Evolutionary conservation across 768 basidiomycete genomes (phyloP), one percentile per base, ranked within the genome.

Genomic region (Tulasnella calospora): DNA sequence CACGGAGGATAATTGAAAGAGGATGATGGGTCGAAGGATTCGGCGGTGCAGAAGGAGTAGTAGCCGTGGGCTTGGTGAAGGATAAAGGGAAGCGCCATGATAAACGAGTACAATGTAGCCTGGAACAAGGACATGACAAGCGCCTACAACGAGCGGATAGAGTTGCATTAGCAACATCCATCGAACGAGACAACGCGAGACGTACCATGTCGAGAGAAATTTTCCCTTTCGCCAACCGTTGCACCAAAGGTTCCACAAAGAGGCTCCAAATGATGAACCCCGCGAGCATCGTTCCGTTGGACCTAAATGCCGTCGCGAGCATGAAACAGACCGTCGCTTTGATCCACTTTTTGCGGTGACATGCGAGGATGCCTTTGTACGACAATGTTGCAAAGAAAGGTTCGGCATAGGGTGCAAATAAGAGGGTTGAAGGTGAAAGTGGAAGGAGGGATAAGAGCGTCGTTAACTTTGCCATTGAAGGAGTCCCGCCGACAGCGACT

Each of bases 381-480:
- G 94, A 92, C 35, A 93, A 84, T 79, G 89, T 89, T 0, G 96
- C 92, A 84, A 94, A 96, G 83, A 95, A 92, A 0, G 96, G 93
- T 82, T 99, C 97, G 72, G 86, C 90, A 83, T 93, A 97, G 0
- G 92, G 88, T 0, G 92, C 91, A 70, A 92, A 87, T 35, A 90
- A 88, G 30, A 93, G 83, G 0, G 92, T 90, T 0, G 89, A 88
- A 2, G 96, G 96, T 69, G 95, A 94, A 75, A 92, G 93, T 0
- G 94, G 89, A 7, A 99, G 82, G 61, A 96, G 85, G 33, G 94
- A 95, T 27, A 98, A 86, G 27, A 91, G 79, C 0, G 90, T 82
- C 0, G 92, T 86, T 21, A 93, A 85, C 51, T 87, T 85, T 2
- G 96, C 92, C 40, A 93, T 85, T 2, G 87, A 83, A 0, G 87